Percentiles rank a stretch among this genome's conserved stretches.
Conservation (phyloP, 2,329 filamentous ascomycete genomes). For the Chrysosporium keratinophilum region DNA sequence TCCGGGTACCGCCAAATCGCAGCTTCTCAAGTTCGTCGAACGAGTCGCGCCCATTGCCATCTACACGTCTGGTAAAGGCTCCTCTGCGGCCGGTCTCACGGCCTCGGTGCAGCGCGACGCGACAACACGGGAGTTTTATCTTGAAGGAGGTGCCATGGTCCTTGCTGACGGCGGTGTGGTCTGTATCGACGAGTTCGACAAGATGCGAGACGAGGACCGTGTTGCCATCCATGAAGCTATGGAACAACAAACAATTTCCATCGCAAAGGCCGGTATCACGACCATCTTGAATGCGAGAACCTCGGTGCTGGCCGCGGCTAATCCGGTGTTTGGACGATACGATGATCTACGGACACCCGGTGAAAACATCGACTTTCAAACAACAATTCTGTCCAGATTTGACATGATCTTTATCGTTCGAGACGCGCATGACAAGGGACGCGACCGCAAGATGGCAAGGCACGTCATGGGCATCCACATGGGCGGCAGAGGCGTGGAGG, state of each 20-base stretch:
- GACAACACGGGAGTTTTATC: constrained; percentile 87
- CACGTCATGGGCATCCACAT: constrained; percentile 98
- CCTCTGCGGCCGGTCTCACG: constrained; percentile 91
- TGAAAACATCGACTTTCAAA: constrained; percentile 99
- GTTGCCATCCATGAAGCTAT: constrained; percentile 99
- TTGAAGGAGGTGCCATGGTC: constrained; percentile 97
- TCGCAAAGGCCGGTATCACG: constrained; percentile 96
- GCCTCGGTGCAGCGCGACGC: constrained; percentile 92
- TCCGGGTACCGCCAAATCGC: constrained; percentile 95
- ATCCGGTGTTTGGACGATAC: constrained; percentile 95
- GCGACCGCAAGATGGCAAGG: constrained; percentile 86
- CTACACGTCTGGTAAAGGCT: constrained; percentile 97
- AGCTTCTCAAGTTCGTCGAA: constrained; percentile 93
- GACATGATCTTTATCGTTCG: constrained; percentile 99
- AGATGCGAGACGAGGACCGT: constrained; percentile 96
- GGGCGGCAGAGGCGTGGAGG: constrained; percentile 72
- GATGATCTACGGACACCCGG: constrained; percentile 96
- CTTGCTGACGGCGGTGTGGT: constrained; percentile 93
- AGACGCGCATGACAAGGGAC: constrained; percentile 80
- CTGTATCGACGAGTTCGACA: constrained; percentile 98
- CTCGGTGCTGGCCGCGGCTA: constrained; percentile 87
- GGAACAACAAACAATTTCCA: constrained; percentile 99
- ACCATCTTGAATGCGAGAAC: constrained; percentile 95
- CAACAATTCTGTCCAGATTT: constrained; percentile 93
- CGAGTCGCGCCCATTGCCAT: constrained; percentile 94